Conservation (phyloP, 495 filamentous ascomycete species). For the Physcia stellaris region DNA sequence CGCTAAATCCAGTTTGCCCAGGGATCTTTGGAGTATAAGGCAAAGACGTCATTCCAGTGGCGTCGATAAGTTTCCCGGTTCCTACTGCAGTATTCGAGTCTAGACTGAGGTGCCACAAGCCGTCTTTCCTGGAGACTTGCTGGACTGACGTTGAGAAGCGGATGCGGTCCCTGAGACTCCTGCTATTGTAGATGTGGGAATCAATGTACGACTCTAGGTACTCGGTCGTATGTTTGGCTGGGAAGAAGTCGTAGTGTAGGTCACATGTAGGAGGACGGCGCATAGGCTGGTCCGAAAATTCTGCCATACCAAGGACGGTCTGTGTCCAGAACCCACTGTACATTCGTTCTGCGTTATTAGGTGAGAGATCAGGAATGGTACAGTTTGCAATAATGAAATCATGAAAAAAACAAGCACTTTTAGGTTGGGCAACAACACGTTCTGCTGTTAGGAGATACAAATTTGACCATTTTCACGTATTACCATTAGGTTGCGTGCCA, state of each 20-base stretch:
- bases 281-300: conserved; percentile 15
- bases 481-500: too few species aligned
- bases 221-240: conserved; percentile 22
- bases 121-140: conserved; percentile 14
- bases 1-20: conserved; percentile 15
- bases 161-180: conserved; percentile 13
- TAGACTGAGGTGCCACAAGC: conserved; percentile 15
- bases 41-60: conserved; percentile 24
- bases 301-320: conserved; percentile 12
- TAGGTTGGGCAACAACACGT: too few species aligned
- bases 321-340: conserved; percentile 9
- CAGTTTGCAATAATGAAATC: too few species aligned
- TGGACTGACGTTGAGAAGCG: conserved; percentile 16
- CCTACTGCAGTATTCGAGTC: conserved; percentile 6
- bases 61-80: conserved; percentile 25
- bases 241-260: conserved; percentile 8
- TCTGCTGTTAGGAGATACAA: too few species aligned
- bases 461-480: too few species aligned
- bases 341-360: conserved; percentile 7
- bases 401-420: too few species aligned
- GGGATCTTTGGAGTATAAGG: conserved; percentile 24
- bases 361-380: too few species aligned
- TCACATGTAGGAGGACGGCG: conserved; percentile 10
- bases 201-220: conserved; percentile 28
- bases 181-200: conserved; percentile 16